These are phyloP conservation scores for Eucalyptus sideroxylon DNA, from an alignment of 345 rosid genomes.

Conservation along the genomic window DNA sequence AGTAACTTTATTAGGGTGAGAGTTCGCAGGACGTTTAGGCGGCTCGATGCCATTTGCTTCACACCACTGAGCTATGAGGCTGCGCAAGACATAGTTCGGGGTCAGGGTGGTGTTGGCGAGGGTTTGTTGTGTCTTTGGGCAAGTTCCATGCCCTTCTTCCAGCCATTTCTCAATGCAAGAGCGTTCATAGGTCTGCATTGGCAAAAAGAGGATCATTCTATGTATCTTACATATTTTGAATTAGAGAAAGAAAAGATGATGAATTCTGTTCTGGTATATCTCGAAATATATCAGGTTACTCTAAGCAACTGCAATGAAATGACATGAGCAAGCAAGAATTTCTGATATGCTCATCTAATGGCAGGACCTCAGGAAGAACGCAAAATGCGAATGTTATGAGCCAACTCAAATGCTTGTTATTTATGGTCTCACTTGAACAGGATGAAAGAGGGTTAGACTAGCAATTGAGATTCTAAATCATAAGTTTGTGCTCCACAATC, in stretches of 20 bases:
- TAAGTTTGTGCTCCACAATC: neutral
- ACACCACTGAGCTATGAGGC: slow-evolving; percentile 98
- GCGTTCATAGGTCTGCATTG: slow-evolving; percentile 81
- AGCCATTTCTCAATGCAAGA: slow-evolving; percentile 95
- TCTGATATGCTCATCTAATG: neutral
- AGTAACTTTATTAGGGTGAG: slow-evolving; percentile 42
- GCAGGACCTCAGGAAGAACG: neutral
- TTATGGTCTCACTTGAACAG: neutral
- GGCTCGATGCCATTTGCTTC: slow-evolving; percentile 83
- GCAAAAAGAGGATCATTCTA: neutral
- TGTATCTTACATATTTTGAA: neutral
- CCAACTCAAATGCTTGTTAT: neutral
- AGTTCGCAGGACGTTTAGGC: slow-evolving; percentile 67
- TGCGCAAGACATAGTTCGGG: slow-evolving; percentile 85
- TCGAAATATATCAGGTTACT: neutral
- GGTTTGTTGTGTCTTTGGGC: slow-evolving; percentile 92
- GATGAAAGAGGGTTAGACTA: neutral
- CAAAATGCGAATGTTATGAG: neutral
- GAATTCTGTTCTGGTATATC: neutral
- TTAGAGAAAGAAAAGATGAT: neutral
- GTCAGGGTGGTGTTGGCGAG: slow-evolving; percentile 57
- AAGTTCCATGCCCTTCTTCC: slow-evolving; percentile 78
- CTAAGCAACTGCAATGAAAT: neutral
- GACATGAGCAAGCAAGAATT: neutral
- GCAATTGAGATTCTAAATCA: neutral